phyloP scores from a whole-genome alignment of 495 filamentous ascomycete species.

The Corynascus novoguineensis region DNA sequence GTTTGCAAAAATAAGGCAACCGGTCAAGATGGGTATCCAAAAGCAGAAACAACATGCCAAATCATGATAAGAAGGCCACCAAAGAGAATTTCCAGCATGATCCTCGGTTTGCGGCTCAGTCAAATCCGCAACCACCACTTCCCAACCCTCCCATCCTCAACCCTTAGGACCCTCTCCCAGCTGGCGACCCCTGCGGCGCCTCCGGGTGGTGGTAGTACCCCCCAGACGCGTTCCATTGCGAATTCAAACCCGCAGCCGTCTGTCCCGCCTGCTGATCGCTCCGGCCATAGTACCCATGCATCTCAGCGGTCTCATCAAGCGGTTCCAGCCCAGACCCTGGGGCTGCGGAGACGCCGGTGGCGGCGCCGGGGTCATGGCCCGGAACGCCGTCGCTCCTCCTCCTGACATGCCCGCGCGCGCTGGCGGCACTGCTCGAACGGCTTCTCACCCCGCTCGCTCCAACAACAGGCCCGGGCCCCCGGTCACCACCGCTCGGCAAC shows the following conservation, averaged over 20 bases:
- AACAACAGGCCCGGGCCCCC: neutral
- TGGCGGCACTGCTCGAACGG: constrained; percentile 17
- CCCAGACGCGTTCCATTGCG: neutral
- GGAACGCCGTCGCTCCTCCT: constrained; percentile 19
- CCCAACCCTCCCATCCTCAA: neutral
- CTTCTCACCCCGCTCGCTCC: constrained; percentile 11
- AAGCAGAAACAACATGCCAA: neutral
- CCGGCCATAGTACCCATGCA: constrained; percentile 36
- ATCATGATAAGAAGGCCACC: neutral
- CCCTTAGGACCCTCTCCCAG: neutral
- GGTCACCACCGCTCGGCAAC: neutral
- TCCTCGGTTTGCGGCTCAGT: too few relatives aligned
- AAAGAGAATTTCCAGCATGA: too few relatives aligned
- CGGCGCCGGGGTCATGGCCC: neutral
- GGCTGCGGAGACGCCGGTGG: neutral
- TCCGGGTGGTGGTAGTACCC: constrained; percentile 8
- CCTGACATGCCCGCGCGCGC: constrained; percentile 14
- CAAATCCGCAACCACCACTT: too few relatives aligned
- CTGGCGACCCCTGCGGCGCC: neutral
- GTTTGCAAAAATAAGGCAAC: neutral
- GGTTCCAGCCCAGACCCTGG: constrained; percentile 8
- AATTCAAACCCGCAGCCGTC: constrained; percentile 25
- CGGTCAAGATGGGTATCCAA: constrained; percentile 10
- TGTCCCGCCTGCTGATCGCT: constrained; percentile 27
- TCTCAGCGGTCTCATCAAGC: constrained; percentile 31